Evolutionary conservation across 1,139 yeast species (phyloP).

Genomic region (Wickerhamomyces sp.): DNA sequence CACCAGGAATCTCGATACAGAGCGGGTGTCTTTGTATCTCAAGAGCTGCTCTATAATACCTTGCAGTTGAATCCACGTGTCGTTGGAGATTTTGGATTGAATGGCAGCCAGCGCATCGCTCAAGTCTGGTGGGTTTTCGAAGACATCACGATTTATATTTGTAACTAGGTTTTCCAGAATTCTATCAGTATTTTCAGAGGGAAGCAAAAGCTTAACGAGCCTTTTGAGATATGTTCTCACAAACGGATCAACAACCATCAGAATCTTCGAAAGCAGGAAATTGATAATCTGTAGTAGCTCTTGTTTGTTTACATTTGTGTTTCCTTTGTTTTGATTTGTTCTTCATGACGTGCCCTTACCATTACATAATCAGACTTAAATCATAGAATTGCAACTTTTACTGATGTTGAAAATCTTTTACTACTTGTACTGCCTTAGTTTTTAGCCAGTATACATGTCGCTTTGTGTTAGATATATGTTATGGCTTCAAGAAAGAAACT

Average conservation of each 20-base stretch:
- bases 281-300: too few species aligned
- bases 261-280: not conserved
- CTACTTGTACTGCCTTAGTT: too few species aligned
- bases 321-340: not conserved
- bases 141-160: constrained; percentile 4
- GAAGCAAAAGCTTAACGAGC: not conserved
- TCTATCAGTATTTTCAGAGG: constrained; percentile 25
- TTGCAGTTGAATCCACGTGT: constrained; percentile 31
- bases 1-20: constrained; percentile 35
- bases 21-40: constrained; percentile 29
- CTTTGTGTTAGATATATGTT: too few species aligned
- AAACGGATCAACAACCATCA: not conserved
- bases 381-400: too few species aligned
- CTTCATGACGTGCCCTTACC: too few species aligned
- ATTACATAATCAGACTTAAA: too few species aligned
- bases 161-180: constrained; percentile 23
- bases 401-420: too few species aligned
- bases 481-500: not conserved
- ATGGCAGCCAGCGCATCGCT: constrained; percentile 16
- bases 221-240: not conserved
- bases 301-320: constrained; percentile 1
- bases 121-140: constrained; percentile 4
- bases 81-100: constrained; percentile 10
- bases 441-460: too few species aligned
- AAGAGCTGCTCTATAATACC: constrained; percentile 30